phyloP scores from a whole-genome alignment of 768 basidiomycete species.

The Leccinum pellstonianum region DNA sequence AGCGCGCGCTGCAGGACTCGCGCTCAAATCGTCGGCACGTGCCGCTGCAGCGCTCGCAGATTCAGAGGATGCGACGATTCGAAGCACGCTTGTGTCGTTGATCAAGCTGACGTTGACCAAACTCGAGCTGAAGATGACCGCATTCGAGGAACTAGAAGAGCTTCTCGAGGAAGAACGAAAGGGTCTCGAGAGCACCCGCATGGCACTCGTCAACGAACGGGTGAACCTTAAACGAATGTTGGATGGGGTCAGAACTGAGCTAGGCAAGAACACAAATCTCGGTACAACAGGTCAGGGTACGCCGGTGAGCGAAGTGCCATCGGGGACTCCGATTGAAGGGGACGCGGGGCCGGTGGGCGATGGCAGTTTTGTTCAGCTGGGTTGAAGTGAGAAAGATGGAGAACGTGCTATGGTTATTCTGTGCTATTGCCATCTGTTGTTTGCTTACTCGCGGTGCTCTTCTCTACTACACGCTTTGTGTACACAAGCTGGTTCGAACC shows the following conservation, averaged over 20 bases:
- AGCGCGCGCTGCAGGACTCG: constrained; percentile 79
- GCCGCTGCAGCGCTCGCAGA: constrained; percentile 79
- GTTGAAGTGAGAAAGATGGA: constrained; percentile 19
- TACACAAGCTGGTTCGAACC: constrained; percentile 1
- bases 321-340: constrained; percentile 45
- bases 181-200: constrained; percentile 76
- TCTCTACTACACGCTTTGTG: constrained; percentile 8
- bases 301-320: constrained; percentile 51
- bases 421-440: constrained; percentile 25
- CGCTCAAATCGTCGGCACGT: constrained; percentile 85
- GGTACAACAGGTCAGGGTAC: constrained; percentile 64
- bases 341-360: constrained; percentile 56
- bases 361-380: constrained; percentile 53
- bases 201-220: constrained; percentile 79
- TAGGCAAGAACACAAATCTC: constrained; percentile 52
- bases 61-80: constrained; percentile 81
- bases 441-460: constrained; percentile 7
- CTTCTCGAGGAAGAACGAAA: constrained; percentile 89
- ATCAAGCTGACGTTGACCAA: constrained; percentile 85
- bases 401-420: constrained; percentile 26
- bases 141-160: constrained; percentile 93
- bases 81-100: constrained; percentile 72
- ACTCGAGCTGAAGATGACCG: constrained; percentile 90
- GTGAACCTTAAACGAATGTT: constrained; percentile 67
- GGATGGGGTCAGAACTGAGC: constrained; percentile 63